phyloP scores from a whole-genome alignment of 2,329 filamentous ascomycete species.

The Aspergillus fischeri region DNA sequence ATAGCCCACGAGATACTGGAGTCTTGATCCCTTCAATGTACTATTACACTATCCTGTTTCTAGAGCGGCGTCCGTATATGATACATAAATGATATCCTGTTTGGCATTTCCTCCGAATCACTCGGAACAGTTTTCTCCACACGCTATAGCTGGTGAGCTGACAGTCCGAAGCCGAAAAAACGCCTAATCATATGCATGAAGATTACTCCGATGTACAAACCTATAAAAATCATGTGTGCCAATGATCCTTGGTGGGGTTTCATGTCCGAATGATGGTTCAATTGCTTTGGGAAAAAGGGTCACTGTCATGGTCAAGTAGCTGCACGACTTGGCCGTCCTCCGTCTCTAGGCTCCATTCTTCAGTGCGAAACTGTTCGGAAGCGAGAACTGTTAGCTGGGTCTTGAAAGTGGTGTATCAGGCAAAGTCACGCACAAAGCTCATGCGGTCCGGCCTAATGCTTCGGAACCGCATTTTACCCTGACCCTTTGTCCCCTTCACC shows the following conservation, averaged over 20 bases:
- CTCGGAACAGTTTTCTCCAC: background rate
- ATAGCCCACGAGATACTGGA: slow-evolving; percentile 10
- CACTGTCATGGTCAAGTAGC: slow-evolving; percentile 63
- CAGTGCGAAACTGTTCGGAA: slow-evolving; percentile 69
- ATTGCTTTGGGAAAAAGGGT: slow-evolving; percentile 62
- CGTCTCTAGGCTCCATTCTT: slow-evolving; percentile 80
- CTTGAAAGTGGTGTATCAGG: slow-evolving; percentile 3
- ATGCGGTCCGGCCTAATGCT: slow-evolving; percentile 66
- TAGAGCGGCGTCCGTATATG: slow-evolving; percentile 37
- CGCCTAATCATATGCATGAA: slow-evolving; percentile 19
- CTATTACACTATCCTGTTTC: slow-evolving; percentile 35
- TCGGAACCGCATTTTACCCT: slow-evolving; percentile 74
- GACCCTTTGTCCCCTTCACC: slow-evolving; percentile 72
- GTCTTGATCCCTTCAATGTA: slow-evolving; percentile 28
- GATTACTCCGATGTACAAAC: slow-evolving; percentile 18
- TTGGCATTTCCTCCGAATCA: background rate
- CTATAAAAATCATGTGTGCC: background rate
- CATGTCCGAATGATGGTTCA: slow-evolving; percentile 22
- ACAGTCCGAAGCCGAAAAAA: slow-evolving; percentile 12
- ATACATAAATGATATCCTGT: slow-evolving; percentile 39
- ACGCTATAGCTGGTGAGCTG: slow-evolving; percentile 1
- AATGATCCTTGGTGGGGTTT: background rate
- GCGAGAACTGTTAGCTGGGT: slow-evolving; percentile 4
- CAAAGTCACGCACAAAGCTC: slow-evolving; percentile 48
- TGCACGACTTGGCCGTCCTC: slow-evolving; percentile 66